These are phyloP conservation scores for Davidsoniella virescens DNA, from an alignment of 2,329 filamentous ascomycete species.

Conservation along the genomic window DNA sequence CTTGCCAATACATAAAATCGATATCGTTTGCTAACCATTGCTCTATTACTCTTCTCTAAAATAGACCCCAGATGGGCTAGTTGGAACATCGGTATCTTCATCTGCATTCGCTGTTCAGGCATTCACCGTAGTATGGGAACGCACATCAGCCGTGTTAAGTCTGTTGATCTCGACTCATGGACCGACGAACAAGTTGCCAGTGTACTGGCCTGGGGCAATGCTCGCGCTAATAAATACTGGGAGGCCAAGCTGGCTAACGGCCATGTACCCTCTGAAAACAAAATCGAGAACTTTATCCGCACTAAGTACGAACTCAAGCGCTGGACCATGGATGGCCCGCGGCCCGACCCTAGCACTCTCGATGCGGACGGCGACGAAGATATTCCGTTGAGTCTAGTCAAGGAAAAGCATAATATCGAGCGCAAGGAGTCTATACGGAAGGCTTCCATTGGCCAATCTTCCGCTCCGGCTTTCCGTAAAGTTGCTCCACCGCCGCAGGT, in stretches of 20 bases:
- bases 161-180: conserved; percentile 94
- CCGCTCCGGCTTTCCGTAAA: conserved; percentile 18
- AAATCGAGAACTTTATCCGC: conserved; percentile 99
- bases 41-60: background rate
- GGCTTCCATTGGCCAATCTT: conserved; percentile 33
- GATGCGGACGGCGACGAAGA: conserved; percentile 71
- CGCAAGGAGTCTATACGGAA: conserved; percentile 44
- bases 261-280: conserved; percentile 86
- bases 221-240: conserved; percentile 97
- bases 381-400: conserved; percentile 45
- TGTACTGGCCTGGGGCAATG: conserved; percentile 89
- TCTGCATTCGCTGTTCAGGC: conserved; percentile 96
- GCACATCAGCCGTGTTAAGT: conserved; percentile 95
- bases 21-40: conserved; percentile 8
- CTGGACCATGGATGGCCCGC: conserved; percentile 97
- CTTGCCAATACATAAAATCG: conserved; percentile 4
- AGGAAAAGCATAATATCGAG: conserved; percentile 49
- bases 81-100: conserved; percentile 94
- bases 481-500: conserved; percentile 26
- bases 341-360: conserved; percentile 80
- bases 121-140: conserved; percentile 98
- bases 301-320: conserved; percentile 98
- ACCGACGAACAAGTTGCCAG: conserved; percentile 95
- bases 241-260: conserved; percentile 83
- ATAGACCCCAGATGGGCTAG: conserved; percentile 95